Evolutionary conservation across 2,329 filamentous ascomycete genomes (phyloP).

Genomic region (Aphanocladium album): DNA sequence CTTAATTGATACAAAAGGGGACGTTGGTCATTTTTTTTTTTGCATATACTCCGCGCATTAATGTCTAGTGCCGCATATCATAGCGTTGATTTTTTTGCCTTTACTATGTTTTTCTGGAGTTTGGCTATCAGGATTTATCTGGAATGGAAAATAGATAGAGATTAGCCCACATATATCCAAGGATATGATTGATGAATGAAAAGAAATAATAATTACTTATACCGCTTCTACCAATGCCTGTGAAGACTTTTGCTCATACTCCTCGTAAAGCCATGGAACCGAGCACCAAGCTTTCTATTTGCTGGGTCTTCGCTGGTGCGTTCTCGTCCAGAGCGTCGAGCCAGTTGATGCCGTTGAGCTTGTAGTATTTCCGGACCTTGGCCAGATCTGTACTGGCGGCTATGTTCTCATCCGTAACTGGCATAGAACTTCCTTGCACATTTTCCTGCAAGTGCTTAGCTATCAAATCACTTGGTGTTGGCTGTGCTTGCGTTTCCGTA

Average conservation of each 20-base stretch:
- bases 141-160: slow-evolving; percentile 9
- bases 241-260: slow-evolving; percentile 18
- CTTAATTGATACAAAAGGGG: slow-evolving; percentile 20
- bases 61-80: slow-evolving; percentile 10
- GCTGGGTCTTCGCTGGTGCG: slow-evolving; percentile 35
- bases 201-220: slow-evolving; percentile 8
- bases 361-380: slow-evolving; percentile 80
- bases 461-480: slow-evolving; percentile 41
- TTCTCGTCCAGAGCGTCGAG: slow-evolving; percentile 40
- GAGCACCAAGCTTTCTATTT: slow-evolving; percentile 65
- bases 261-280: slow-evolving; percentile 64
- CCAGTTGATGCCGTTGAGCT: slow-evolving; percentile 60
- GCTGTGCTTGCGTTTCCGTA: slow-evolving; percentile 36
- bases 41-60: slow-evolving; percentile 9
- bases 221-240: neutral
- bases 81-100: slow-evolving; percentile 14
- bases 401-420: slow-evolving; percentile 62
- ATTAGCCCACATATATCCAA: slow-evolving; percentile 9
- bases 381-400: slow-evolving; percentile 55
- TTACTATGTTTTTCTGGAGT: slow-evolving; percentile 7
- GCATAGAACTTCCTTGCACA: slow-evolving; percentile 55
- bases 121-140: slow-evolving; percentile 5
- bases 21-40: neutral
- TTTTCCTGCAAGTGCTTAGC: slow-evolving; percentile 54
- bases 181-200: slow-evolving; percentile 12